Conservation (phyloP, 176 grass and related monocot genomes). For the Rhynchospora pubera region DNA sequence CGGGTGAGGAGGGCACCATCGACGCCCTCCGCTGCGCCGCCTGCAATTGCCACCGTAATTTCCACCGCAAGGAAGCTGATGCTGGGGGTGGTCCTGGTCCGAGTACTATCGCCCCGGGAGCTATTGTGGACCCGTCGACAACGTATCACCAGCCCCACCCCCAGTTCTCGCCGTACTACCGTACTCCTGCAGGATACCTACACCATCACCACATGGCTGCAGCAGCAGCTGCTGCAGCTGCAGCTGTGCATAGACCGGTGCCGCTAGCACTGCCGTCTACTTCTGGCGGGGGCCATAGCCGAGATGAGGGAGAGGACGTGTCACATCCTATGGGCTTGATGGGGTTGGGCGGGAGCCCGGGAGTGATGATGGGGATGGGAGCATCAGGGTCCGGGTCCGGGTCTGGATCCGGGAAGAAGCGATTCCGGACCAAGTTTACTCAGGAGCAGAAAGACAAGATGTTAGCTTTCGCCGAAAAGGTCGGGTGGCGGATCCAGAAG, state of each 20-base stretch:
- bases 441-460: conserved; percentile 96
- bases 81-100: neutral
- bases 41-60: conserved; percentile 86
- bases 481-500: conserved; percentile 95
- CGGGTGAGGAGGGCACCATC: conserved; percentile 65
- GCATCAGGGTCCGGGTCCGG: conserved; percentile 32
- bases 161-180: conserved; percentile 80
- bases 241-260: conserved; percentile 22
- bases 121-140: conserved; percentile 33
- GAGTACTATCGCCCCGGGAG: neutral
- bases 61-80: conserved; percentile 63
- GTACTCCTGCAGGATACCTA: conserved; percentile 55
- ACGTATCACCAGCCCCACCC: conserved; percentile 50
- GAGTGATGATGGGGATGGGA: conserved; percentile 39
- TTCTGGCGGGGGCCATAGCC: conserved; percentile 33
- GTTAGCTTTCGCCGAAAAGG: conserved; percentile 71
- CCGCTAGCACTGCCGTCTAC: conserved; percentile 63
- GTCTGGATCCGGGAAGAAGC: conserved; percentile 58
- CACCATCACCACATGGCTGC: conserved; percentile 50
- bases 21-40: conserved; percentile 76
- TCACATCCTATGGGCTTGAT: conserved; percentile 25
- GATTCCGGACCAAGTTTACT: conserved; percentile 82
- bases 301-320: conserved; percentile 56
- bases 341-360: conserved; percentile 25
- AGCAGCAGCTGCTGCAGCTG: conserved; percentile 33